These are phyloP conservation scores for Hypoxylon lenormandii DNA, from an alignment of 495 filamentous ascomycete genomes.

Conservation along the genomic window DNA sequence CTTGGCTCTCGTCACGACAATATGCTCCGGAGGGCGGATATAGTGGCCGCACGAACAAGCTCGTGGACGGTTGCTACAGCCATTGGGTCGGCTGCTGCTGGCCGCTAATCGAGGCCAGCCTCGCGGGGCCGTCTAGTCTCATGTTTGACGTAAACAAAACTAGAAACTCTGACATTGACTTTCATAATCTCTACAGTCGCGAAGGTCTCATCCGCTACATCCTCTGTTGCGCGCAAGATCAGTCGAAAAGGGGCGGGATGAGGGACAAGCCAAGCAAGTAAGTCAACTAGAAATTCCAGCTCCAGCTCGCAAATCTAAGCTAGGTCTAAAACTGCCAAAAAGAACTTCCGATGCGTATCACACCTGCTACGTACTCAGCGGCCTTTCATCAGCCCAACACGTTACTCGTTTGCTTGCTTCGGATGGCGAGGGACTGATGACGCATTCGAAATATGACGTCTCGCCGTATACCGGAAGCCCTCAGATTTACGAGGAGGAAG, in stretches of 20 bases:
- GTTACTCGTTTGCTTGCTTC: slow-evolving; percentile 71
- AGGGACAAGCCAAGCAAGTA: slow-evolving; percentile 94
- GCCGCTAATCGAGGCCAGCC: slow-evolving; percentile 85
- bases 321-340: slow-evolving; percentile 39
- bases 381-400: slow-evolving; percentile 84
- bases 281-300: slow-evolving; percentile 54
- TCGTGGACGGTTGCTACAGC: slow-evolving; percentile 97
- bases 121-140: slow-evolving; percentile 61
- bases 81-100: slow-evolving; percentile 97
- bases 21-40: slow-evolving; percentile 92
- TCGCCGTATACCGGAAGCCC: slow-evolving; percentile 61
- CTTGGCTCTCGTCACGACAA: slow-evolving; percentile 90
- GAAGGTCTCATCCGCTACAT: slow-evolving; percentile 90
- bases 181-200: slow-evolving; percentile 74
- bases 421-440: slow-evolving; percentile 57
- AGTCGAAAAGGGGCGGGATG: slow-evolving; percentile 76
- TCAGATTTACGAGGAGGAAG: slow-evolving; percentile 64
- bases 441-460: slow-evolving; percentile 75
- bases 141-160: slow-evolving; percentile 47
- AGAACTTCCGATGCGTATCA: slow-evolving; percentile 90
- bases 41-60: slow-evolving; percentile 93
- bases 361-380: slow-evolving; percentile 87
- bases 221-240: slow-evolving; percentile 83
- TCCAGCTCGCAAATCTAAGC: slow-evolving; percentile 24
- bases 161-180: slow-evolving; percentile 48